Evolutionary conservation across 2,329 filamentous ascomycete species (phyloP).

Genomic region (Botrytis deweyae): DNA sequence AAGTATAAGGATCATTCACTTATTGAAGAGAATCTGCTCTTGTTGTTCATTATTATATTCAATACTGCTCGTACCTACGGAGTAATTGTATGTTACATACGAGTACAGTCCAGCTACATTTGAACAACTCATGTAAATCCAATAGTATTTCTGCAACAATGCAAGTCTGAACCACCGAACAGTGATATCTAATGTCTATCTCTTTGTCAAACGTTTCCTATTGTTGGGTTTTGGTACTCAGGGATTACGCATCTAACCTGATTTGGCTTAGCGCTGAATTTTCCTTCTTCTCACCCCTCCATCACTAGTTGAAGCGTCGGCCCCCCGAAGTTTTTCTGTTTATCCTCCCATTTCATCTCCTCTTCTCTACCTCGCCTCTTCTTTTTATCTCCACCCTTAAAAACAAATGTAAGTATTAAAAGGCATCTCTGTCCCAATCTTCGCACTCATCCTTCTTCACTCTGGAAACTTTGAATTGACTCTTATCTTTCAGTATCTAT

Average conservation of each 20-base stretch:
- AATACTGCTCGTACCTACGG: not conserved
- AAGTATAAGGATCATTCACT: not conserved
- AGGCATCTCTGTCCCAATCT: not conserved
- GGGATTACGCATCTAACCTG: not conserved
- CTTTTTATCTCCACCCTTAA: not conserved
- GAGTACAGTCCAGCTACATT: not conserved
- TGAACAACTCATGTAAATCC: not conserved
- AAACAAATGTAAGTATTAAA: slow-evolving; percentile 10
- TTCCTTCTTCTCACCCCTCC: slow-evolving; percentile 19
- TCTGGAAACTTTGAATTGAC: not conserved
- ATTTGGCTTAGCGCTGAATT: slow-evolving; percentile 1
- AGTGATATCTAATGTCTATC: not conserved
- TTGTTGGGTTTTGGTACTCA: not conserved
- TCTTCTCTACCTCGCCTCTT: not conserved
- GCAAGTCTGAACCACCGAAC: not conserved
- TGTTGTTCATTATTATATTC: not conserved
- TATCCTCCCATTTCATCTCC: not conserved
- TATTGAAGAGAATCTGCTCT: not conserved
- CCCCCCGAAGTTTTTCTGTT: slow-evolving; percentile 14
- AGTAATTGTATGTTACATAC: not conserved
- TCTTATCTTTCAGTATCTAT: slow-evolving; percentile 11
- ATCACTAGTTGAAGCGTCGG: not conserved
- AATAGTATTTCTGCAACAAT: not conserved
- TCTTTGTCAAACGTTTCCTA: slow-evolving; percentile 9
- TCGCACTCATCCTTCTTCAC: not conserved